Percentiles rank a stretch among this genome's conserved stretches.
phyloP scores from a whole-genome alignment of 2,329 filamentous ascomycete genomes.

The Mollisiaceae sp. region DNA sequence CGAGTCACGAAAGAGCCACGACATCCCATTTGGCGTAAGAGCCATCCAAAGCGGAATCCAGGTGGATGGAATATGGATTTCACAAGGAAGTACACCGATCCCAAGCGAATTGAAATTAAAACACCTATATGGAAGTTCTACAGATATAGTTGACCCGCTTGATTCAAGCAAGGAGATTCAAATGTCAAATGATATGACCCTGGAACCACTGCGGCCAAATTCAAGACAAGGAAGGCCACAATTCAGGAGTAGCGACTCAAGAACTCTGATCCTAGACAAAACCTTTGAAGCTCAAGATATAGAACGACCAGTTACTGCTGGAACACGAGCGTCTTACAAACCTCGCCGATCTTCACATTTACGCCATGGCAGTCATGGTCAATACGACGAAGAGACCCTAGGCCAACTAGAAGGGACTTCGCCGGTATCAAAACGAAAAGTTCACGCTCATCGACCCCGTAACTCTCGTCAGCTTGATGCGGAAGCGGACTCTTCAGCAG shows the following conservation, averaged over 20 bases:
- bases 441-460: conserved; percentile 29
- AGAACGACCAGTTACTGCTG: conserved; percentile 14
- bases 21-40: conserved; percentile 84
- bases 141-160: conserved; percentile 16
- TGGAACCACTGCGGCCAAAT: conserved; percentile 10
- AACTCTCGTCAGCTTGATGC: conserved; percentile 21
- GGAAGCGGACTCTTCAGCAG: conserved; percentile 36
- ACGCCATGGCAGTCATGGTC: conserved; percentile 40
- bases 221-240: conserved; percentile 22
- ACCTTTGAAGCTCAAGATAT: conserved; percentile 1
- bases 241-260: conserved; percentile 15
- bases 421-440: conserved; percentile 24
- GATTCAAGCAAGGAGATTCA: conserved; percentile 23
- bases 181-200: conserved; percentile 12
- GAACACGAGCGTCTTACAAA: conserved; percentile 38
- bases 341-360: conserved; percentile 43
- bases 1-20: conserved; percentile 49
- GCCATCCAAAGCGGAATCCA: conserved; percentile 84
- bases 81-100: conserved; percentile 36
- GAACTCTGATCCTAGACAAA: conserved; percentile 10
- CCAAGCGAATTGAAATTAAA: conserved; percentile 33
- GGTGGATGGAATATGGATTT: conserved; percentile 83
- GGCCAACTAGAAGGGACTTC: conserved; percentile 36
- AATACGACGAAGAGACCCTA: conserved; percentile 38
- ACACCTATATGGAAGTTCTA: conserved; percentile 25